Percentiles rank a stretch among this genome's conserved stretches.
These are phyloP conservation scores for Balansia obtecta DNA, from an alignment of 2,329 filamentous ascomycete species.

Conservation along the genomic window DNA sequence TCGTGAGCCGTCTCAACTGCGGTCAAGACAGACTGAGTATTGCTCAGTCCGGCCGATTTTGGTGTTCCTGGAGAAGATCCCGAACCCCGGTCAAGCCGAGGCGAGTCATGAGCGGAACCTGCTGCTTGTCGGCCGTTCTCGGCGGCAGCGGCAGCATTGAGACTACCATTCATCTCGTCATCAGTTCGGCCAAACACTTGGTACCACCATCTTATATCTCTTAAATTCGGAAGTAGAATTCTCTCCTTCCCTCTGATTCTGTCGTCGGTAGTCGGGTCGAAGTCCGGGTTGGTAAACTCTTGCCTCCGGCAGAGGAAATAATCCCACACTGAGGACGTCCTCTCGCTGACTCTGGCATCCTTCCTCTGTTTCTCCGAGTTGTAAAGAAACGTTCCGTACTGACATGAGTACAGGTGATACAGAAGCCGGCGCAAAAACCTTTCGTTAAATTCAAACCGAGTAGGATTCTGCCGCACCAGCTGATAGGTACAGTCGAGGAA, in stretches of 20 bases:
- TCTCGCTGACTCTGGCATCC: constrained; percentile 54
- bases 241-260: constrained; percentile 67
- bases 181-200: constrained; percentile 77
- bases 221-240: constrained; percentile 66
- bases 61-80: constrained; percentile 19
- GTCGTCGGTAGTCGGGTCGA: constrained; percentile 65
- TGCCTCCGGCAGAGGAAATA: constrained; percentile 75
- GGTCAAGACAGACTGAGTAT: constrained; percentile 41
- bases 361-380: constrained; percentile 85
- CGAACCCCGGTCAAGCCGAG: constrained; percentile 14
- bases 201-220: constrained; percentile 87
- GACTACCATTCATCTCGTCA: constrained; percentile 77
- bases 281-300: constrained; percentile 75
- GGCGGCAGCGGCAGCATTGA: constrained; percentile 41
- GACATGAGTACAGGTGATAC: constrained; percentile 90
- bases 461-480: constrained; percentile 71
- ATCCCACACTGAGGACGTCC: constrained; percentile 84
- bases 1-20: constrained; percentile 47
- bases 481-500: constrained; percentile 94
- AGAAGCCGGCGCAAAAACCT: constrained; percentile 78
- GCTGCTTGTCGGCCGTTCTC: constrained; percentile 28
- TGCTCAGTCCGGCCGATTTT: constrained; percentile 24
- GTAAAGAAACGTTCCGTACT: constrained; percentile 93
- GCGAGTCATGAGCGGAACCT: constrained; percentile 20
- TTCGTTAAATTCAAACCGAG: constrained; percentile 92